Evolutionary conservation across 495 filamentous ascomycete species (phyloP).

Genomic region (Penicillium paradoxum): DNA sequence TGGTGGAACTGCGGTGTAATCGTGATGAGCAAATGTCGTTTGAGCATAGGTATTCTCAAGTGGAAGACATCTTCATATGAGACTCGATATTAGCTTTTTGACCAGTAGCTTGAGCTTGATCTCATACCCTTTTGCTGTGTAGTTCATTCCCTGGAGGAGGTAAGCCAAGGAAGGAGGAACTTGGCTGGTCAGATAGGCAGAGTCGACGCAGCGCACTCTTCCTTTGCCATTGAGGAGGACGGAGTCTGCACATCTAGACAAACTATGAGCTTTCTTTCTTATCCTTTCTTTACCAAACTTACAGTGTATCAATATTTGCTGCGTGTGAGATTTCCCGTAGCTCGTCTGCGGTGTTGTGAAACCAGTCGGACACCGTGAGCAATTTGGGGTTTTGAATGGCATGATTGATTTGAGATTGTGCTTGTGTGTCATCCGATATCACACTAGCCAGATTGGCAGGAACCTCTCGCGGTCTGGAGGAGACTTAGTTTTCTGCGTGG

Average conservation of each 20-base stretch:
- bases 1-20: background rate
- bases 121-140: slow-evolving; percentile 6
- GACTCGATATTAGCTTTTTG: background rate
- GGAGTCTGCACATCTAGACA: slow-evolving; percentile 29
- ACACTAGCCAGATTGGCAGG: background rate
- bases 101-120: background rate
- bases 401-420: slow-evolving; percentile 20
- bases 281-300: background rate
- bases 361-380: slow-evolving; percentile 40
- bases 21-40: background rate
- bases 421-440: slow-evolving; percentile 12
- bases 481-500: slow-evolving; percentile 5
- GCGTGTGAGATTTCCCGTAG: background rate
- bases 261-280: background rate
- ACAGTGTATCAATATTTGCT: slow-evolving; percentile 2
- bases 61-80: background rate
- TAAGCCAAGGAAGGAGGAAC: slow-evolving; percentile 26
- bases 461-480: background rate
- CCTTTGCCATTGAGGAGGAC: slow-evolving; percentile 48
- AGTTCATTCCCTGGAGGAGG: slow-evolving; percentile 8
- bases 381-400: slow-evolving; percentile 29
- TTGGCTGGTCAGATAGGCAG: slow-evolving; percentile 24
- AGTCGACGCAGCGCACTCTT: slow-evolving; percentile 29
- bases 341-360: slow-evolving; percentile 33
- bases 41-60: background rate